Evolutionary conservation across 78 protist species (phyloP), one percentile per base, ranked within the genome.

Genomic region (Isochrysis galbana): DNA sequence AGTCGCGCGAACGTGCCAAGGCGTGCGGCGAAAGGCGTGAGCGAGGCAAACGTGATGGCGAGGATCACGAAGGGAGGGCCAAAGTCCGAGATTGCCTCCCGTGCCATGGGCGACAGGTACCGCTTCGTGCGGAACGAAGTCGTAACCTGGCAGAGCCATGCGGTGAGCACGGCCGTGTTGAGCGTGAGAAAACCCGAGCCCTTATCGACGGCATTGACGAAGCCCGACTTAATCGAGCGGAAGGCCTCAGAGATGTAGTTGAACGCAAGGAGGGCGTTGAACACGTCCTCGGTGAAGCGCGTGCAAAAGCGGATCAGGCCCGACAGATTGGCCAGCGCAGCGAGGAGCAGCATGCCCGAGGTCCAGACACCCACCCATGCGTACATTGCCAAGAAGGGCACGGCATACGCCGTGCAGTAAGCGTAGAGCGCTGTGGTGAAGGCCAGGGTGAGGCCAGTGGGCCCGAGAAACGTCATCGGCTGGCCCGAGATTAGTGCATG

Each of bases 271-370:
- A 77, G 46, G 14, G 47, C 45, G 84, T 77, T 77, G 84, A 77
- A 77, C 19, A 77, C 84, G 84, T 77, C 84, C 84, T 77, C 84
- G 47, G 84, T 77, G 84, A 77, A 77, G 3, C 84, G 84, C 84
- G 84, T 77, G 84, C 84, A 77, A 46, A 39, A 77, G 19, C 84
- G 84, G 44, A 77, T 77, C 47, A 77, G 84, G 47, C 84, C 84
- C 34, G 84, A 34, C n/a, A 26, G 36, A 46, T 77, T 77, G 47
- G n/a, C 46, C 84, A 26, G 19, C 84, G 84, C 3, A 32, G 47
- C 84, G 47, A 3, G 4, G 23, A 39, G 19, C 19, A 77, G 84
- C 44, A 77, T 2, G 34, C 4, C 34, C 84, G 84, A 10, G 7
- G 84, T 77, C 84, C 84, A 77, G 32, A 10, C 1, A 7, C 84